Conservation (phyloP, 2,329 filamentous ascomycete genomes). For the Aspergillus cejpii region DNA sequence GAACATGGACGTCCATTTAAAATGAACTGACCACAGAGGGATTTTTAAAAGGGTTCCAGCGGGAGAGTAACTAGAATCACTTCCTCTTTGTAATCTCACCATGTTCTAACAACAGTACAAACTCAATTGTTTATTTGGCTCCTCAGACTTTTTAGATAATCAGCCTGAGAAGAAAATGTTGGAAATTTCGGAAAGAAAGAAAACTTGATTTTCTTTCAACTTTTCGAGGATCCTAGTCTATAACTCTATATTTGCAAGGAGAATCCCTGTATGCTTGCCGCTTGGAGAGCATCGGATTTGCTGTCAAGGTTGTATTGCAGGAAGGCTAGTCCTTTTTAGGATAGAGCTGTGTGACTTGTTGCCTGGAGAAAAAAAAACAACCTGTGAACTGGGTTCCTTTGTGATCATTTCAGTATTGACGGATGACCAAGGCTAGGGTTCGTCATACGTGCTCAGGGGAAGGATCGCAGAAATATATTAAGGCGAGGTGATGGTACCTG, state of each 20-base stretch:
- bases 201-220: too few relatives aligned
- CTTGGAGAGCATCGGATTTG: too few relatives aligned
- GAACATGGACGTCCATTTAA: slow-evolving; percentile 38
- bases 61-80: slow-evolving; percentile 35
- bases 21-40: slow-evolving; percentile 40
- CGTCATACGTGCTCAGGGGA: too few relatives aligned
- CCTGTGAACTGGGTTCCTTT: too few relatives aligned
- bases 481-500: not conserved
- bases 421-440: too few relatives aligned
- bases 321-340: not conserved
- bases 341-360: too few relatives aligned
- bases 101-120: slow-evolving; percentile 42
- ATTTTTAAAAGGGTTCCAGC: slow-evolving; percentile 37
- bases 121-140: slow-evolving; percentile 37
- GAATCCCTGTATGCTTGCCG: too few relatives aligned
- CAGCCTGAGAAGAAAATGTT: slow-evolving; percentile 24
- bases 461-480: not conserved
- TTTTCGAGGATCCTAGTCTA: too few relatives aligned
- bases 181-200: not conserved
- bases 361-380: too few relatives aligned
- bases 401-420: too few relatives aligned
- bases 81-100: slow-evolving; percentile 31
- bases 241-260: too few relatives aligned
- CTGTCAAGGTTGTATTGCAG: not conserved
- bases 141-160: slow-evolving; percentile 36